Evolutionary conservation across 1,284 basidiomycete genomes (phyloP).

Genomic region (Pascua sp.): DNA sequence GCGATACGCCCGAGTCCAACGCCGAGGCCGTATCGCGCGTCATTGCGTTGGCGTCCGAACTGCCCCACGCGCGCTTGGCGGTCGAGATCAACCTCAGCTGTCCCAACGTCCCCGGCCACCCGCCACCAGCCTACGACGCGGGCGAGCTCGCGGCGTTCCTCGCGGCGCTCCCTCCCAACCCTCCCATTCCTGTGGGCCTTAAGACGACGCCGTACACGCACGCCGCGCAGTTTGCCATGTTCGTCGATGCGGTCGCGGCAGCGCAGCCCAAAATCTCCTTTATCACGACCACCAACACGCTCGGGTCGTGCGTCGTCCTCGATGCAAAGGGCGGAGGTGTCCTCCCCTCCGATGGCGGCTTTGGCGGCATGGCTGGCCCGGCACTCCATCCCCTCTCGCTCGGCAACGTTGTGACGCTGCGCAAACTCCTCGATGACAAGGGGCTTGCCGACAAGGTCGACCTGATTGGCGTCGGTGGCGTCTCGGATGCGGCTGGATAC

Average conservation of each 20-base stretch:
- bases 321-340: neutral
- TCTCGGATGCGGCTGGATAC: slow-evolving; percentile 9
- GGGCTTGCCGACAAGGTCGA: neutral
- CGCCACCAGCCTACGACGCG: slow-evolving; percentile 19
- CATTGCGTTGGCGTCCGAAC: neutral
- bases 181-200: slow-evolving; percentile 14
- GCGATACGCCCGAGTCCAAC: slow-evolving; percentile 13
- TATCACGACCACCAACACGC: slow-evolving; percentile 17
- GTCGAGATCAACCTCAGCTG: slow-evolving; percentile 21
- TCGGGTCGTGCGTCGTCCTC: slow-evolving; percentile 11
- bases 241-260: slow-evolving; percentile 9
- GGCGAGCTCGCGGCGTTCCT: slow-evolving; percentile 13
- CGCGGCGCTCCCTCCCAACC: slow-evolving; percentile 5
- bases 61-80: neutral
- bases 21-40: slow-evolving; percentile 9
- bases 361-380: slow-evolving; percentile 18
- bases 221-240: slow-evolving; percentile 15
- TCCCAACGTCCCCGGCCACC: slow-evolving; percentile 19
- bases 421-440: slow-evolving; percentile 7
- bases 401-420: slow-evolving; percentile 12
- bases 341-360: slow-evolving; percentile 12
- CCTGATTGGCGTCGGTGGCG: slow-evolving; percentile 19
- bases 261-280: slow-evolving; percentile 8
- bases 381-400: slow-evolving; percentile 16
- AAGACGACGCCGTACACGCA: slow-evolving; percentile 20